Conservation (phyloP, 2,329 filamentous ascomycete genomes). For the Exophiala alcalophila region DNA sequence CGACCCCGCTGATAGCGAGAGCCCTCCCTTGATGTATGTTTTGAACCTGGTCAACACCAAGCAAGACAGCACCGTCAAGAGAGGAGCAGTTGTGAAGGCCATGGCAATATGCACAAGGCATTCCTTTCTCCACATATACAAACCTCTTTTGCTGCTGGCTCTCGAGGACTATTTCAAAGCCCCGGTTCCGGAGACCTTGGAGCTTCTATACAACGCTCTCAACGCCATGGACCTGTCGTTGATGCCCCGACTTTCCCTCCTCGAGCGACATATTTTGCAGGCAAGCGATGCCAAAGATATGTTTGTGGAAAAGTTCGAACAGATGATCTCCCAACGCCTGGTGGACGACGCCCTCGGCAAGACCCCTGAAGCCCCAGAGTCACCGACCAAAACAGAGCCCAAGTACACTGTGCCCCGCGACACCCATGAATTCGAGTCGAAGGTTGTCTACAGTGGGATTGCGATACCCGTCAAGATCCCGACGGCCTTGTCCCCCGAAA, state of each 20-base stretch:
- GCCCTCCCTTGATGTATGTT: constrained; percentile 92
- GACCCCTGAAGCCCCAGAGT: constrained; percentile 37
- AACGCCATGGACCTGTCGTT: constrained; percentile 96
- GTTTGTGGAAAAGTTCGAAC: constrained; percentile 96
- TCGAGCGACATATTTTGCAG: constrained; percentile 83
- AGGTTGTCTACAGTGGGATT: constrained; percentile 92
- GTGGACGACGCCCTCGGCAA: constrained; percentile 56
- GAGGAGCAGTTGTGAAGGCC: constrained; percentile 92
- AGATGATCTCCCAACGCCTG: constrained; percentile 82
- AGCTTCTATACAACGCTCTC: constrained; percentile 84
- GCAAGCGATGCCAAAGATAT: constrained; percentile 92
- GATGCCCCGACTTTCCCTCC: constrained; percentile 77
- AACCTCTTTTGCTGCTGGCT: constrained; percentile 86
- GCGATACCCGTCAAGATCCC: constrained; percentile 96
- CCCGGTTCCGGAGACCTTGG: constrained; percentile 81
- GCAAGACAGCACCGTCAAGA: constrained; percentile 64
- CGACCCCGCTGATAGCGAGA: constrained; percentile 70
- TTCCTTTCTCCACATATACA: constrained; percentile 98
- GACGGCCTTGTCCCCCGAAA: constrained; percentile 88
- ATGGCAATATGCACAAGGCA: constrained; percentile 99
- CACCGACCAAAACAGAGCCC: constrained; percentile 58
- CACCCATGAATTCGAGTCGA: constrained; percentile 96
- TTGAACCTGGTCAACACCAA: constrained; percentile 98
- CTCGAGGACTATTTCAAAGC: constrained; percentile 96
- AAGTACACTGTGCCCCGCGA: constrained; percentile 80